Conservation (phyloP, 306 rosid species). For the Ammopiptanthus mongolicus region DNA sequence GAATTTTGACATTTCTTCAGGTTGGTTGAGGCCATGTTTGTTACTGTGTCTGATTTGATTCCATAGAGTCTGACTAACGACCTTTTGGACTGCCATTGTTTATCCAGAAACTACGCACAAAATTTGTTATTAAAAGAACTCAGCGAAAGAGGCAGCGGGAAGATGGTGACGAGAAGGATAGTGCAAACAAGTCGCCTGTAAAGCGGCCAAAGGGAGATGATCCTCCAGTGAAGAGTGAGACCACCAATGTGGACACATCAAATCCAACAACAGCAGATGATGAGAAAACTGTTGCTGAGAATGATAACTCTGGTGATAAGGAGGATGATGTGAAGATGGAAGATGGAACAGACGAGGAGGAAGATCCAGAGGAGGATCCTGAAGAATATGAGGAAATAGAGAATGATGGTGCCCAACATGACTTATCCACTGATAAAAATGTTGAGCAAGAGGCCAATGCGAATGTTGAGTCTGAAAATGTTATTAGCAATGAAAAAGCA, state of each 20-base stretch:
- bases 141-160: constrained; percentile 85
- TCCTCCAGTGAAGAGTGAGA: constrained; percentile 43
- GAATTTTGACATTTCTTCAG: constrained; percentile 82
- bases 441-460: constrained; percentile 32
- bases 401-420: constrained; percentile 41
- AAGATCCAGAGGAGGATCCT: constrained; percentile 84
- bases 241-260: constrained; percentile 34
- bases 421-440: constrained; percentile 39
- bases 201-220: constrained; percentile 65
- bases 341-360: constrained; percentile 64
- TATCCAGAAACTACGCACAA: constrained; percentile 63
- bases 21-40: constrained; percentile 35
- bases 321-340: constrained; percentile 59
- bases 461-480: constrained; percentile 38
- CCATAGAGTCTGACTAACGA: neutral
- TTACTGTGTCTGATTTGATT: constrained; percentile 18
- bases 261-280: constrained; percentile 34
- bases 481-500: constrained; percentile 32
- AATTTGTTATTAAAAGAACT: constrained; percentile 63
- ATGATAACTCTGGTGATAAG: constrained; percentile 32
- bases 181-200: constrained; percentile 24
- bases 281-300: constrained; percentile 35
- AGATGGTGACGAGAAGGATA: constrained; percentile 47
- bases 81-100: neutral
- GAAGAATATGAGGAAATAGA: constrained; percentile 83